phyloP scores from a whole-genome alignment of 495 filamentous ascomycete genomes.

The Podospora bellae-mahoneyi region DNA sequence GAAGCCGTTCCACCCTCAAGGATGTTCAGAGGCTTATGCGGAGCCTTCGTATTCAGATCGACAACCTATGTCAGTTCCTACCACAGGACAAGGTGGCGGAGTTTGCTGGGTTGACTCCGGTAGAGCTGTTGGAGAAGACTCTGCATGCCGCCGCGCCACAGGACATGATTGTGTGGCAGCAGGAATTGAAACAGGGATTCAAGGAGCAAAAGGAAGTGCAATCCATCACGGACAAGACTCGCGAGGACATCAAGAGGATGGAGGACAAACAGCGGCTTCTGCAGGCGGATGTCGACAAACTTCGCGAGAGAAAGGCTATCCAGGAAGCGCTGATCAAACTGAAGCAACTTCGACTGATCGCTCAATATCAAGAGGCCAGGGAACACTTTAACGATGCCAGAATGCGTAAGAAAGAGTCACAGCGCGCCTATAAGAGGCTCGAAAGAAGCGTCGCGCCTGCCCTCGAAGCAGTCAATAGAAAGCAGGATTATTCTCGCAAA shows the following conservation, averaged over 20 bases:
- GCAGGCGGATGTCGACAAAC: slow-evolving; percentile 76
- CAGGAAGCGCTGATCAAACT: slow-evolving; percentile 63
- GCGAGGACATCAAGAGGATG: slow-evolving; percentile 60
- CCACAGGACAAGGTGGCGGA: slow-evolving; percentile 95
- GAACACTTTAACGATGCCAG: slow-evolving; percentile 46
- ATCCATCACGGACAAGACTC: slow-evolving; percentile 53
- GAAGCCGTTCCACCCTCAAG: slow-evolving; percentile 52
- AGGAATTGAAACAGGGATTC: slow-evolving; percentile 65
- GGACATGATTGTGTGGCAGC: slow-evolving; percentile 77
- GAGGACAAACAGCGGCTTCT: slow-evolving; percentile 73
- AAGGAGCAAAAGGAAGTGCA: slow-evolving; percentile 65
- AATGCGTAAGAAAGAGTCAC: slow-evolving; percentile 42
- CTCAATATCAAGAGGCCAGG: slow-evolving; percentile 54
- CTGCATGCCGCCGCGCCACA: slow-evolving; percentile 79
- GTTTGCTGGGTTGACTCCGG: slow-evolving; percentile 78
- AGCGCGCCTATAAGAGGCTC: slow-evolving; percentile 53
- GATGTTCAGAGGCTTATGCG: slow-evolving; percentile 61
- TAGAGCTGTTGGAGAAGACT: slow-evolving; percentile 83
- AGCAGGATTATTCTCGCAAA: slow-evolving; percentile 55
- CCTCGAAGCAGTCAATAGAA: slow-evolving; percentile 60
- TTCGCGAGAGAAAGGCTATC: slow-evolving; percentile 69
- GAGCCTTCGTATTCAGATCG: slow-evolving; percentile 81
- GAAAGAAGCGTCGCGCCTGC: slow-evolving; percentile 63
- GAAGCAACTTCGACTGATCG: slow-evolving; percentile 60
- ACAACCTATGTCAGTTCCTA: slow-evolving; percentile 96